Base-by-base conservation (phyloP, 2,329 filamentous ascomycete genomes). In the Dichotomopilus funicola region DNA sequence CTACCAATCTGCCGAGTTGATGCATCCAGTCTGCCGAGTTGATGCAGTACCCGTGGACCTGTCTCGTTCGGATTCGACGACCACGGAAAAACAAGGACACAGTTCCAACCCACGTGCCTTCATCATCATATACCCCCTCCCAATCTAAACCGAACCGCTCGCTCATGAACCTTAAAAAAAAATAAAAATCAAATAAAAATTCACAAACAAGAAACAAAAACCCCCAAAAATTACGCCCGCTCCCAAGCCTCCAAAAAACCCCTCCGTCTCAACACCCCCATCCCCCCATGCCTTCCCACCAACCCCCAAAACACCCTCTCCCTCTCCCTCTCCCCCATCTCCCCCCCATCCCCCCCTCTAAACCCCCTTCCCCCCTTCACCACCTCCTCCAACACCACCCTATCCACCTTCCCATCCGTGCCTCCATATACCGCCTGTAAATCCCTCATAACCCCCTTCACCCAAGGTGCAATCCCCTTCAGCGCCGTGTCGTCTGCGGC, bases 251-350 rank as follows among this genome's bases (percentile, higher is more conserved):
- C 51, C 36, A 70, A 47, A 57, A 67, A 67, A 50, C 44, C 62
- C 55, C 59, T 61, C 56, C 67, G 61, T 41, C 58, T 58, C 50
- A 61, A 59, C 40, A 69, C 67, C 38, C 62, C 57, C 38, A 63
- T 61, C 2, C 10, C 11, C 2, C 66, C 67, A 55, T 69, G 67
- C 59, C 69, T 69, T 43, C 46, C 57, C 55, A 63, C 59, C 9
- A 70, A 54, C 31, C 62, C 52, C 51, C 55, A 44, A 44, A 48
- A 54, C 42, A 33, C 56, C 43, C 60, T 27, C 37, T 4, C 12
- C 56, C 54, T 58, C 64, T 27, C 46, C 13, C 11, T 35, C 13
- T 19, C 37, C 12, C 37, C 37, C 12, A 12, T 8, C 40, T 42
- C 11, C 6, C 6, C 6, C 40, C 13, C 11, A 42, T 13, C 9